Base-by-base conservation (phyloP, 768 basidiomycete species). In the Hericium rajendrae region DNA sequence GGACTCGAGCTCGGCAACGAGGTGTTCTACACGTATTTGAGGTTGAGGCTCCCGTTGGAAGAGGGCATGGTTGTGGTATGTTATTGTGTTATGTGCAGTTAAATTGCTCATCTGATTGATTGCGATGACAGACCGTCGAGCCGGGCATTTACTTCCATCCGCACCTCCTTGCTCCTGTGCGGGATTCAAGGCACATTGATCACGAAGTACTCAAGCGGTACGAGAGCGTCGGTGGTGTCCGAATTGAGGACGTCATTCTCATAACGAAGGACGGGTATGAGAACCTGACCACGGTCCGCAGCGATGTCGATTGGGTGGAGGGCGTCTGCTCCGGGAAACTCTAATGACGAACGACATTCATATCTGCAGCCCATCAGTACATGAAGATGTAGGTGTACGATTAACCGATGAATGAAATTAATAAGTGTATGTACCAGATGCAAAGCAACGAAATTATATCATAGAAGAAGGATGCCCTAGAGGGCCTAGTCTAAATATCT, bases 191-290 rank as follows among this genome's bases (percentile, higher is more conserved):
- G 58, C 76, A 84, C 64, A 82, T 97, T 60, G 76, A 94, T 66
- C 79, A 82, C 41, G 83, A 78, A 13, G 78, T 86, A 22, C 72
- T 94, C 58, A 76, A 77, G 68, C 71, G 73, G 56, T 97, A 93
- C 65, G 84, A 90, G 65, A 71, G 73, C 38, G 89, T 97, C 22
- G 95, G 95, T 13, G 95, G 94, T 0, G 88, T 98, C 2, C 74
- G 94, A 53, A 94, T 98, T 61, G 95, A 98, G 69, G 95, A 98
- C 68, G 92, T 88, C 28, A 79, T 97, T 3, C 70, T 90, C 6
- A 84, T 99, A 60, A 91, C 84, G 10, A 70, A 76, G 57, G 75
- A 77, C 12, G 90, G 90, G 6, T 82, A 78, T 63, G 85, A 92
- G 73, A 95, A 94, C 71, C 66, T 97, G 60, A 97, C 95, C 0